These are phyloP conservation scores for Lathyrus tuberosus DNA, from an alignment of 306 rosid species.

Conservation along the genomic window DNA sequence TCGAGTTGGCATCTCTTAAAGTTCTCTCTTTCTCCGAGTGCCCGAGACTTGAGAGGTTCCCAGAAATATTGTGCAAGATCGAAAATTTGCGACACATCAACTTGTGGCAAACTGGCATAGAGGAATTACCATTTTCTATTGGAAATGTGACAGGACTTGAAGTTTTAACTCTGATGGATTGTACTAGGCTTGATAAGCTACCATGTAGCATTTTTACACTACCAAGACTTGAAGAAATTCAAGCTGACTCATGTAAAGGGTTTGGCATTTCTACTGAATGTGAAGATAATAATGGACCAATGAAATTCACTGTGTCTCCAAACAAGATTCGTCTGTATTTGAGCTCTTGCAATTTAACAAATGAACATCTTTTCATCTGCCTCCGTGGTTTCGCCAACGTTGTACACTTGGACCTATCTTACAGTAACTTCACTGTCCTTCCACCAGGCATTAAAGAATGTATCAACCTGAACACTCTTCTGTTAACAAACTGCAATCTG, in stretches of 20 bases:
- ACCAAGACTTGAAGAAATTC: constrained; percentile 6
- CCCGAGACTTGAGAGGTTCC: background rate
- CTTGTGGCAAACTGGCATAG: constrained; percentile 16
- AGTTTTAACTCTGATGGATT: constrained; percentile 20
- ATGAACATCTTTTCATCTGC: background rate
- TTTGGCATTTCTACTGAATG: background rate
- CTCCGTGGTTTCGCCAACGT: background rate
- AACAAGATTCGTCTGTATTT: constrained; percentile 11
- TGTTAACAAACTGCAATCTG: background rate
- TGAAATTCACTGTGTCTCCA: background rate
- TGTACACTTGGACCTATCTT: constrained; percentile 1
- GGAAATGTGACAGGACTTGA: constrained; percentile 19
- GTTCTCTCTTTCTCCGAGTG: constrained; percentile 7
- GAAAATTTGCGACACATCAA: background rate
- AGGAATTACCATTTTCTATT: constrained; percentile 10
- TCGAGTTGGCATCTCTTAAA: background rate
- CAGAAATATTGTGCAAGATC: constrained; percentile 1
- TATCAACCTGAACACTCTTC: constrained; percentile 5
- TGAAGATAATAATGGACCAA: background rate
- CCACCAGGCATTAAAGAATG: constrained; percentile 4
- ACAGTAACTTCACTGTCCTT: background rate
- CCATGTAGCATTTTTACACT: constrained; percentile 8
- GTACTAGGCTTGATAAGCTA: constrained; percentile 1
- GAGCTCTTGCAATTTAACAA: background rate
- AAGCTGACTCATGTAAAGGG: constrained; percentile 10